Conservation (phyloP, 192 early-diverging fungal genomes). For the Backusella circina region DNA sequence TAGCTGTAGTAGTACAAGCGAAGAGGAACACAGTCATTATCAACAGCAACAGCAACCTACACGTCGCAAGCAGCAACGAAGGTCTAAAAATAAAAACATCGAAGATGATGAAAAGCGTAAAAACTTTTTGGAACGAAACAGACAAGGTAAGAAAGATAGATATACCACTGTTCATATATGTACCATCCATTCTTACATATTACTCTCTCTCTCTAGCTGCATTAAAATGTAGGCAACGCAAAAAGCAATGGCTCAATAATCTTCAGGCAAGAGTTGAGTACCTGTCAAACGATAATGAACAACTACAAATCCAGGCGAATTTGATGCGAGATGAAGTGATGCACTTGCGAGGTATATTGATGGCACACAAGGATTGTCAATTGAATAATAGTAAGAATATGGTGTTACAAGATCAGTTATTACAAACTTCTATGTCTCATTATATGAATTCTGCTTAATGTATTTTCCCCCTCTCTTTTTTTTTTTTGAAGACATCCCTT, state of each 20-base stretch:
- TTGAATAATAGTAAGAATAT: constrained; percentile 49
- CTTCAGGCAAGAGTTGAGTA: constrained; percentile 68
- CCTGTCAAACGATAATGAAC: constrained; percentile 65
- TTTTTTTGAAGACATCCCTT: neutral
- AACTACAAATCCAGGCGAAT: constrained; percentile 54
- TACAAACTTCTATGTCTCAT: neutral
- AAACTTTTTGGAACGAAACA: constrained; percentile 86
- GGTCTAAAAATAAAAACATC: neutral
- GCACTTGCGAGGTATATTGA: constrained; percentile 70
- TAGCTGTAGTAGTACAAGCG: neutral
- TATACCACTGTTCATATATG: no score
- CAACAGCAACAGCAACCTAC: neutral
- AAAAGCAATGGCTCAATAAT: constrained; percentile 86
- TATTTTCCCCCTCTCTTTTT: neutral
- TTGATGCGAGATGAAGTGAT: constrained; percentile 69
- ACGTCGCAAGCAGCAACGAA: neutral
- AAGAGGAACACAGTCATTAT: neutral
- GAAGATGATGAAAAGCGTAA: constrained; percentile 67
- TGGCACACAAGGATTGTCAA: constrained; percentile 76
- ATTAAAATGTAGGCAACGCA: constrained; percentile 87
- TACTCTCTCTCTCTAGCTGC: constrained; percentile 55
- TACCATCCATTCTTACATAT: neutral
- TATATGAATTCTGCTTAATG: neutral
- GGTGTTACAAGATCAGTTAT: neutral
- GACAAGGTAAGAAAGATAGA: constrained; percentile 58